These are phyloP conservation scores for Inosperma sp. DNA, from an alignment of 768 basidiomycete genomes.

Conservation along the genomic window DNA sequence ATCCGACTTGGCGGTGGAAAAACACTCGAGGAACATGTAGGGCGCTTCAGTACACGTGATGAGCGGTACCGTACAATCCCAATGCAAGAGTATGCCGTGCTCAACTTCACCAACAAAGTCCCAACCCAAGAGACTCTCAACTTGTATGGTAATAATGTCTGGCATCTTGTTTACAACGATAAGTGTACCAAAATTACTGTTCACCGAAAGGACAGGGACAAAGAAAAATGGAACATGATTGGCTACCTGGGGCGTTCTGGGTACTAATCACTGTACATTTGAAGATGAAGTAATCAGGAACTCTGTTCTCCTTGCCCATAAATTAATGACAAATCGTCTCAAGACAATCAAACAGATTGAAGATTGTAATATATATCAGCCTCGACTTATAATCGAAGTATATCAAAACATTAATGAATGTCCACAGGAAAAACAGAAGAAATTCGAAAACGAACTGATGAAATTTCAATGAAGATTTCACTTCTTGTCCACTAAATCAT, in stretches of 20 bases:
- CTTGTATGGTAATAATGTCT: constrained; percentile 1
- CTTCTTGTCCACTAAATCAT: constrained; percentile 52
- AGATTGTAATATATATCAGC: not conserved
- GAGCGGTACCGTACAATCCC: not conserved
- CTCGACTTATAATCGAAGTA: not conserved
- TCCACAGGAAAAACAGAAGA: not conserved
- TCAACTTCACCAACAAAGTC: constrained; percentile 2
- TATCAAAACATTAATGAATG: not conserved
- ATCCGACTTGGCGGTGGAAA: not conserved
- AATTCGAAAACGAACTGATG: not conserved
- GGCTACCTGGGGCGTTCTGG: not conserved
- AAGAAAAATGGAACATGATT: not conserved
- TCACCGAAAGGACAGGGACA: not conserved
- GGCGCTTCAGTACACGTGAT: not conserved
- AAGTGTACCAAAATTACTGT: not conserved
- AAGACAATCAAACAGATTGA: too few relatives aligned
- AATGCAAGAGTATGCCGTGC: not conserved
- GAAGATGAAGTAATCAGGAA: too few relatives aligned
- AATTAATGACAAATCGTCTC: too few relatives aligned
- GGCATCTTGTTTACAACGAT: constrained; percentile 3
- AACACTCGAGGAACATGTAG: not conserved
- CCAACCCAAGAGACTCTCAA: not conserved
- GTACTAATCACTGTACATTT: not conserved
- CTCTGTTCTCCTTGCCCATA: too few relatives aligned
- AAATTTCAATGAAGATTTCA: constrained; percentile 14